A percentile compares a stretch with the other conserved stretches of the same genome.
Evolutionary conservation across 169 alveolate genomes (phyloP).

Genomic region (Plasmodium yoelii): DNA sequence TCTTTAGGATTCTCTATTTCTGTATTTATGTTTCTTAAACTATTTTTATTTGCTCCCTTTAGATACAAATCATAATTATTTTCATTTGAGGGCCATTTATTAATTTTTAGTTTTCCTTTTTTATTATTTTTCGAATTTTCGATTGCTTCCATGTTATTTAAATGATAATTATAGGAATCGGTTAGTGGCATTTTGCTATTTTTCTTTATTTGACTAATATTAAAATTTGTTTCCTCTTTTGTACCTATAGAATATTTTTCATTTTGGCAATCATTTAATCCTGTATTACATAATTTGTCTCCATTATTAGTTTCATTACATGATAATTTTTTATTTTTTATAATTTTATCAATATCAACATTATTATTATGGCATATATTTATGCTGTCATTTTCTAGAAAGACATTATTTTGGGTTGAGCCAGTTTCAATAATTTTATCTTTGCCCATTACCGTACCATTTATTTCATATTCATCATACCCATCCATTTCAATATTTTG

Average conservation of each 20-base stretch:
- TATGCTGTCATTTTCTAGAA: too few species aligned
- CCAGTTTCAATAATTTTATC: not conserved
- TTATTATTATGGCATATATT: not conserved
- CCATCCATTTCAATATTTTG: too few species aligned
- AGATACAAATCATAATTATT: not conserved
- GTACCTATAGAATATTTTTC: slow-evolving; percentile 2
- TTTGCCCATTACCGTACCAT: not conserved
- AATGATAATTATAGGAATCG: slow-evolving; percentile 52
- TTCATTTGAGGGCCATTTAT: not conserved
- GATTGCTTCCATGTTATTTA: slow-evolving; percentile 32
- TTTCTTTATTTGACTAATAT: not conserved
- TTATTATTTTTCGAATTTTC: slow-evolving; percentile 13
- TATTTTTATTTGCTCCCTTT: not conserved
- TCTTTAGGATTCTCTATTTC: slow-evolving; percentile 11
- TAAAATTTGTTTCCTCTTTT: not conserved
- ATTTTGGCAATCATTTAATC: not conserved
- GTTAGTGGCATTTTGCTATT: slow-evolving; percentile 3
- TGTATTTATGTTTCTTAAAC: not conserved
- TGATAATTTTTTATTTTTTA: not conserved
- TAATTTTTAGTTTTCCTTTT: slow-evolving; percentile 12
- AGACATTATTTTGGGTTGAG: too few species aligned
- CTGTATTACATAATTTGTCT: not conserved
- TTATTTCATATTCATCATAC: not conserved
- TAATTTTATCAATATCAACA: not conserved
- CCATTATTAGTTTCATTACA: not conserved